These are phyloP conservation scores for Phlebiopsis gigantea DNA, from an alignment of 768 basidiomycete species.

Conservation along the genomic window DNA sequence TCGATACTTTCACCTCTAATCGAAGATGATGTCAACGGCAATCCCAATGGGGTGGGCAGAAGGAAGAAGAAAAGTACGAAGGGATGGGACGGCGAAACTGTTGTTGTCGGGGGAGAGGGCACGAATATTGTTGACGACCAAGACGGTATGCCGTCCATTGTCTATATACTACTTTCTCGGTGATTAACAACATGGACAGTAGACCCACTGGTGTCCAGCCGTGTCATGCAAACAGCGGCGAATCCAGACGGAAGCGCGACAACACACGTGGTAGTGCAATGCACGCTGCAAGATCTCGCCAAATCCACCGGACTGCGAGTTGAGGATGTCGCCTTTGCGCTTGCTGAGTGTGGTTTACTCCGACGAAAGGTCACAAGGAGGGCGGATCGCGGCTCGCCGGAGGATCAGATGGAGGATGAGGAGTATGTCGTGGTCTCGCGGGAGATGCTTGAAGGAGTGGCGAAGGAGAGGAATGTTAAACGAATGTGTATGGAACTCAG, in stretches of 20 bases:
- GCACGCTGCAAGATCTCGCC: conserved; percentile 75
- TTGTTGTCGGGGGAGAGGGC: conserved; percentile 11
- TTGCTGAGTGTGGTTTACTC: conserved; percentile 83
- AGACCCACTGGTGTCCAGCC: conserved; percentile 54
- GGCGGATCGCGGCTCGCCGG: conserved; percentile 22
- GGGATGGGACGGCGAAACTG: conserved; percentile 71
- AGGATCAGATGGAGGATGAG: conserved; percentile 37
- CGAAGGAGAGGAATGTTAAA: conserved; percentile 66
- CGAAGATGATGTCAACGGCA: background rate
- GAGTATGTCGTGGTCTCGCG: conserved; percentile 45
- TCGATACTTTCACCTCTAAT: background rate
- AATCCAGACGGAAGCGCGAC: conserved; percentile 66
- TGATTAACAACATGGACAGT: background rate
- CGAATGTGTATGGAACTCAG: conserved; percentile 56
- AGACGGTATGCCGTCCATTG: conserved; percentile 14
- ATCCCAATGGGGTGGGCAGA: background rate
- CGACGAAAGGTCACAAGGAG: conserved; percentile 26
- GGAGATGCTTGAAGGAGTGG: conserved; percentile 65
- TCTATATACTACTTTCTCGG: background rate
- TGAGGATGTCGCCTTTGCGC: conserved; percentile 85
- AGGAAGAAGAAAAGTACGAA: conserved; percentile 46
- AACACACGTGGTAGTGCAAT: conserved; percentile 60
- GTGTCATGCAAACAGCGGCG: conserved; percentile 51
- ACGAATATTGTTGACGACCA: conserved; percentile 14
- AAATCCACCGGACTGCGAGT: conserved; percentile 72